Evolutionary conservation across 192 early-diverging fungal species (phyloP), one percentile per base, ranked within the genome.

Genomic region (Coemansia aciculifera): DNA sequence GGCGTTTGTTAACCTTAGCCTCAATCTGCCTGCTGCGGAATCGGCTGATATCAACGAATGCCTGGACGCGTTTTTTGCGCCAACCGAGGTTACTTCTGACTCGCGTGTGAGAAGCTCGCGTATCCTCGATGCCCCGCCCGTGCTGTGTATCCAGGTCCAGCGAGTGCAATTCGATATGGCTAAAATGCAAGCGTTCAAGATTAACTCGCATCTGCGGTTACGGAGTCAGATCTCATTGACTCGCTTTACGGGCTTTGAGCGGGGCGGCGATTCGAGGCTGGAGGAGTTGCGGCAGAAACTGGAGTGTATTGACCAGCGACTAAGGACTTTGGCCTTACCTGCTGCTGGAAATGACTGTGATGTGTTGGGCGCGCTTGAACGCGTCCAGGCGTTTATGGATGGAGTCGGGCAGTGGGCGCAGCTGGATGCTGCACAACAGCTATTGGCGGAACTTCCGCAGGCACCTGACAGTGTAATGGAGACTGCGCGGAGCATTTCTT

Each of bases 121-220:
- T 2, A 57, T 80, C 24, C 44, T 24, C 8, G 65, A 77, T 12
- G 76, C 89, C 8, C 92, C 92, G 21, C 89, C 90, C 0, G 81
- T 93, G 19, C 66, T 93, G 7, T 90, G 90, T 39, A 84, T 93
- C 11, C 87, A 90, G 36, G 70, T 93, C 9, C 87, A 88, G 83
- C 77, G 90, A 2, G 88, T 89, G 11, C 89, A 90, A 76, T 93
- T 87, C 63, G 86, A 91, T 67, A 72, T 85, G 36, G 37, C 69
- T 0, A 85, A 83, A 3, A 67, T 87, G 51, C 74, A 76, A 17
- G 75, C 88, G 2, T 90, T 87, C 77, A 93, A 93, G 67, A 86
- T 87, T 11, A 87, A 90, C 77, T 87, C 90, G 40, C 88, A 77
- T n/a, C 54, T 93, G 36, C 48, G 84, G 10, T 81, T 93, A 40